These are phyloP conservation scores for Gremmenia infestans DNA, from an alignment of 2,329 filamentous ascomycete species.

Conservation along the genomic window DNA sequence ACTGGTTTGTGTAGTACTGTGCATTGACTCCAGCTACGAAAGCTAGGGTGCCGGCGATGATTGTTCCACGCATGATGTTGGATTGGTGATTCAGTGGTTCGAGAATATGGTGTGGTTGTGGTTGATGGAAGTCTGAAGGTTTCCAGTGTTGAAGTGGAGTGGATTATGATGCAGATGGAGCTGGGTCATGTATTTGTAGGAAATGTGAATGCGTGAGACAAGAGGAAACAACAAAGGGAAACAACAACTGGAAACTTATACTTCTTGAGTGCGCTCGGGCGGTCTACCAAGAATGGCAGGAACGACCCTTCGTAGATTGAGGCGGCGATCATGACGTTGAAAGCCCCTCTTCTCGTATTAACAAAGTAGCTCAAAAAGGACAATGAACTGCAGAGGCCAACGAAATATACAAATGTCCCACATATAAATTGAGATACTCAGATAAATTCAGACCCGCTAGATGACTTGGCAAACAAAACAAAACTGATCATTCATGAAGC, in stretches of 20 bases:
- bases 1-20: constrained; percentile 32
- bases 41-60: constrained; percentile 16
- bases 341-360: background rate
- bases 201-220: background rate
- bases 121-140: too few species aligned
- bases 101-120: too few species aligned
- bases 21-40: constrained; percentile 18
- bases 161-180: too few species aligned
- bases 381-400: too few species aligned
- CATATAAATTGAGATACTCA: too few species aligned
- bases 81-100: background rate
- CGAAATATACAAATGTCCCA: too few species aligned
- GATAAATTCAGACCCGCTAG: too few species aligned
- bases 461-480: too few species aligned
- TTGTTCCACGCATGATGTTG: constrained; percentile 20
- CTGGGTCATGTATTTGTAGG: background rate
- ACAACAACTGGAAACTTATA: background rate
- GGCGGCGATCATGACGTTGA: background rate
- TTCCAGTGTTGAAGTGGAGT: too few species aligned
- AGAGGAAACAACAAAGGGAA: background rate
- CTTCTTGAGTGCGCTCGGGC: background rate
- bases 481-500: too few species aligned
- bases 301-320: background rate
- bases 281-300: background rate
- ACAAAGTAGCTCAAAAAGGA: background rate